These are phyloP conservation scores for Scleroderma bovista DNA, from an alignment of 768 basidiomycete genomes.

Conservation along the genomic window DNA sequence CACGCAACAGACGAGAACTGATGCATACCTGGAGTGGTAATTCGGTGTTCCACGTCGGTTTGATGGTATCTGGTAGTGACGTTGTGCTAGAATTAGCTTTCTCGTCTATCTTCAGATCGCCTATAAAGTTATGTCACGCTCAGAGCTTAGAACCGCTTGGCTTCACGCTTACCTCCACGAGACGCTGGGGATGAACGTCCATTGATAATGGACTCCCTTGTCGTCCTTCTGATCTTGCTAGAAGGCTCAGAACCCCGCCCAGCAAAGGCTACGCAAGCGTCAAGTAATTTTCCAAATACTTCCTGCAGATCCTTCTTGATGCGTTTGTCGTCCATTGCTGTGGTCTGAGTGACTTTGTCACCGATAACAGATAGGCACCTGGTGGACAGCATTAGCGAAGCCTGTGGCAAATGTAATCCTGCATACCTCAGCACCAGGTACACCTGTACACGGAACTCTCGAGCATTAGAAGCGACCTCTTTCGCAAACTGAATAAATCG, in stretches of 20 bases:
- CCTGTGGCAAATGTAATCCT: neutral
- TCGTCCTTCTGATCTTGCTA: constrained; percentile 70
- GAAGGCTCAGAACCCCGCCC: constrained; percentile 70
- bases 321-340: constrained; percentile 85
- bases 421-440: constrained; percentile 69
- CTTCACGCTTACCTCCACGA: constrained; percentile 39
- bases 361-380: constrained; percentile 77
- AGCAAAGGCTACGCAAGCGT: constrained; percentile 68
- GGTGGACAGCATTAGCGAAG: constrained; percentile 3
- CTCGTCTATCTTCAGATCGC: constrained; percentile 54
- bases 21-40: constrained; percentile 23
- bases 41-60: constrained; percentile 23
- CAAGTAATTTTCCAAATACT: constrained; percentile 78
- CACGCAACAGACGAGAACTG: constrained; percentile 17
- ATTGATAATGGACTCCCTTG: constrained; percentile 60
- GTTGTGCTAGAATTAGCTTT: constrained; percentile 45
- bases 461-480: constrained; percentile 61
- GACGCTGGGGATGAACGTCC: constrained; percentile 69
- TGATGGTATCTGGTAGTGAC: constrained; percentile 31
- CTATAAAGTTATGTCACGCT: constrained; percentile 5
- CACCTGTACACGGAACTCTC: constrained; percentile 65
- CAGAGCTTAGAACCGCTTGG: neutral
- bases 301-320: constrained; percentile 92
- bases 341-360: constrained; percentile 82
- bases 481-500: constrained; percentile 73